Evolutionary conservation across 192 early-diverging fungal genomes (phyloP).

Genomic region (Pilobolus umbonatus): DNA sequence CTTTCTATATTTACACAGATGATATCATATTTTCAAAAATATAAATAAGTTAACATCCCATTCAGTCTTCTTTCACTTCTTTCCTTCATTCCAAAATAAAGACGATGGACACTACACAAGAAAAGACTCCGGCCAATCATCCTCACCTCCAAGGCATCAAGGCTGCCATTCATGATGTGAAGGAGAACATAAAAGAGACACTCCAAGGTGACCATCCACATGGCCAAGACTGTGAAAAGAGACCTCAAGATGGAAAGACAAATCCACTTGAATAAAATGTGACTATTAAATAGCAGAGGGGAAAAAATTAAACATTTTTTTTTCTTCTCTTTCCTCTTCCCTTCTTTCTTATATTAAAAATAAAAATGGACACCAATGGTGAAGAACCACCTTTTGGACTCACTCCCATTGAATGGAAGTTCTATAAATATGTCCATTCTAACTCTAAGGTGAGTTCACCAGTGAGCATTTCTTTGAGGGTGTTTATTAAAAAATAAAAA

Average conservation of each 20-base stretch:
- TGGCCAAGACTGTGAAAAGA: conserved; percentile 1
- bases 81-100: not conserved
- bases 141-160: conserved; percentile 16
- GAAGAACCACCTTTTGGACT: conserved; percentile 12
- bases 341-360: not conserved
- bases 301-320: not conserved
- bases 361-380: not conserved
- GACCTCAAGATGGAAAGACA: conserved; percentile 18
- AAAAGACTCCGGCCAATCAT: no score
- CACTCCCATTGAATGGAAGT: conserved; percentile 12
- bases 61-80: not conserved
- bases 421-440: conserved; percentile 7
- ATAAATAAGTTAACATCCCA: no score
- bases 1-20: not conserved
- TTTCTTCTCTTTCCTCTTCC: not conserved
- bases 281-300: no score
- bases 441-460: conserved; percentile 3
- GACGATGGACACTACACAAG: not conserved
- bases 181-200: conserved; percentile 9
- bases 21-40: no score
- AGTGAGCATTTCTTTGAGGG: no score
- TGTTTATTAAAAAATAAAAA: not conserved
- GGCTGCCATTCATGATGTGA: conserved; percentile 4
- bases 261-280: conserved; percentile 16
- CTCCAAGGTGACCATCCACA: conserved; percentile 6